Conservation (phyloP, 2,329 filamentous ascomycete species). For the Diplocarpon mali region DNA sequence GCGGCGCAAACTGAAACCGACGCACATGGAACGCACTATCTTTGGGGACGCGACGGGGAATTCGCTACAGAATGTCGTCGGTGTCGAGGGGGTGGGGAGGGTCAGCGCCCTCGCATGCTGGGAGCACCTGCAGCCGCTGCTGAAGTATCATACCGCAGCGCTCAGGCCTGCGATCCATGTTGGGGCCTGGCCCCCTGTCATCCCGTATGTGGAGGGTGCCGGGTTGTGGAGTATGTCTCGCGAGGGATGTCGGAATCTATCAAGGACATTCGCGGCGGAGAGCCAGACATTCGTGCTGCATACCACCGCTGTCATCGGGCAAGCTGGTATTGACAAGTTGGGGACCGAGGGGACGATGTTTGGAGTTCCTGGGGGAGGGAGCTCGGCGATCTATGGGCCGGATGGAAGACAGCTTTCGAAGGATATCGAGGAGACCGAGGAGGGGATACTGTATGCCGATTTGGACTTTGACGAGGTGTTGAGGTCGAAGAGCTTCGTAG, state of each 20-base stretch:
- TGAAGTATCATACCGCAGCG: constrained; percentile 37
- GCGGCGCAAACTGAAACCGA: constrained; percentile 45
- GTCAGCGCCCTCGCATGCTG: constrained; percentile 19
- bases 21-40: constrained; percentile 43
- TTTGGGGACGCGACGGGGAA: constrained; percentile 45
- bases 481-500: constrained; percentile 15
- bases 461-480: constrained; percentile 15
- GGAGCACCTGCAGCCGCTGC: constrained; percentile 40
- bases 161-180: constrained; percentile 41
- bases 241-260: constrained; percentile 36
- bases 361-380: constrained; percentile 35
- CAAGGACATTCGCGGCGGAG: constrained; percentile 45
- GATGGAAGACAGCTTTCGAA: constrained; percentile 33
- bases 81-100: constrained; percentile 12
- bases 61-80: constrained; percentile 29
- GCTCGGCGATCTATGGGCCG: constrained; percentile 42
- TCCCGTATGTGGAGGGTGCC: constrained; percentile 35
- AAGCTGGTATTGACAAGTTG: constrained; percentile 35
- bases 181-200: constrained; percentile 42
- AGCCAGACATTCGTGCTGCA: constrained; percentile 44
- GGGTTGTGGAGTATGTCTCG: constrained; percentile 15
- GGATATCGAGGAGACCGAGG: constrained; percentile 38
- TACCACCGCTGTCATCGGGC: constrained; percentile 38
- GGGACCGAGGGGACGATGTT: constrained; percentile 21
- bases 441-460: constrained; percentile 41